Evolutionary conservation across 331 rosid genomes (phyloP), one percentile per base, ranked within the genome.

Genomic region (Arachis monticola): DNA sequence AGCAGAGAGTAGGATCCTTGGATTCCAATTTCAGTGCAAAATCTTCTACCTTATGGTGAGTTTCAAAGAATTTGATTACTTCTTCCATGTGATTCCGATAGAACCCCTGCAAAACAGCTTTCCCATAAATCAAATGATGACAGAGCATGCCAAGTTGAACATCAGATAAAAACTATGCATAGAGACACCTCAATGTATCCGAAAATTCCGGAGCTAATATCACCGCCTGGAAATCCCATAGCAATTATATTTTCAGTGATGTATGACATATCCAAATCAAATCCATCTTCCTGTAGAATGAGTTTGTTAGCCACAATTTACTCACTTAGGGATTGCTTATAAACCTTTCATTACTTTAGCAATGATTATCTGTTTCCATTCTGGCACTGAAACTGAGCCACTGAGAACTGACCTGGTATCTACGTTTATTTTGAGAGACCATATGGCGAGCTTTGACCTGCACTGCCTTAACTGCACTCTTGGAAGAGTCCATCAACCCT

Each of bases 51-150:
- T 92, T 82, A 82, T 94, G 99, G 81, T 87, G 97, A 70, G 97
- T 88, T 85, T 94, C 97, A 65, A 94, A 89, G 79, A 92, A 94
- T 79, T 82, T 90, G 35, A 94, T 90, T 81, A 92, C 97, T 86
- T 94, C 99, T 82, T 92, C 99, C 97, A 94, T 94, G 85, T 94
- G 99, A 69, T 94, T 94, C 77, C 97, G 81, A 83, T 94, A 94
- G 83, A 94, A 88, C 47, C 99, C 99, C 99, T 92, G 92, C 85
- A 86, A 55, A 64, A 48, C 72, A 83, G 64, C 48, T 76, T 44
- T 73, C 60, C 65, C 46, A 69, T 84, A 35, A 73, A 73, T 44
- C 44, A 77, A 74, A 48, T 69, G 61, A 69, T 50, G 69, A 69
- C 61, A 38, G 69, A 77, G 35, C 61, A 31, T 40, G 57, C 67